Evolutionary conservation across 2,329 filamentous ascomycete species (phyloP), one percentile per base, ranked within the genome.

Genomic region (Meredithiella fracta): DNA sequence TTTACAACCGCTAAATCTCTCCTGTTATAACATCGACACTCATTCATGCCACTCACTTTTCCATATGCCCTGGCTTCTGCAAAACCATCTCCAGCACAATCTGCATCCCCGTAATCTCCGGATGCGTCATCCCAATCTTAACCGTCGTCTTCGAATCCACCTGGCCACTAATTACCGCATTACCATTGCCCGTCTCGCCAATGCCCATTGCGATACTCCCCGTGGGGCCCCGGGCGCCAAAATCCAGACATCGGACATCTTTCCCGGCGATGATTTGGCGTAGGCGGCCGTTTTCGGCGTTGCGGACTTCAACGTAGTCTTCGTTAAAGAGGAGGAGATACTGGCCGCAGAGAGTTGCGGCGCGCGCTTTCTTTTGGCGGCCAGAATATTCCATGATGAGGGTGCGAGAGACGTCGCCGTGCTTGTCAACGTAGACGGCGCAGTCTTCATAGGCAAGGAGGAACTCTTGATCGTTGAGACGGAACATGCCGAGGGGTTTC

Each of bases 361-460:
- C 80, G 60, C 84, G 83, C 1, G 92, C 92, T 67, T 79, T 79
- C 68, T 79, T 80, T 65, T 79, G 77, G 64, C 85, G 91, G 62
- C 92, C 92, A n/a, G 94, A 92, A 67, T 97, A 98, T 66, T 97
- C 89, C 89, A 98, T 95, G 64, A 97, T 90, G 58, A 97, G 87
- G 26, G 85, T 88, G 49, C 94, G 85, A 40, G 83, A 91, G 26
- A 98, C 88, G 60, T 98, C 92, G 61, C 92, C 92, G 68, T 97
- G 89, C 70, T 97, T 96, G 73, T 98, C 94, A 65, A 97, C 86
- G 65, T 97, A 98, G 7, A 98, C 90, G 17, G 90, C 92, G 63
- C 91, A 97, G 68, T 96, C 89, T 68, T 94, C 86, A 67, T 97
- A 98, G 38, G 86, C 87, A 51, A 96, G 80, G 25, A 98, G 73